Conservation (phyloP, 106 monocot species). For the Apostasia ramifera region DNA sequence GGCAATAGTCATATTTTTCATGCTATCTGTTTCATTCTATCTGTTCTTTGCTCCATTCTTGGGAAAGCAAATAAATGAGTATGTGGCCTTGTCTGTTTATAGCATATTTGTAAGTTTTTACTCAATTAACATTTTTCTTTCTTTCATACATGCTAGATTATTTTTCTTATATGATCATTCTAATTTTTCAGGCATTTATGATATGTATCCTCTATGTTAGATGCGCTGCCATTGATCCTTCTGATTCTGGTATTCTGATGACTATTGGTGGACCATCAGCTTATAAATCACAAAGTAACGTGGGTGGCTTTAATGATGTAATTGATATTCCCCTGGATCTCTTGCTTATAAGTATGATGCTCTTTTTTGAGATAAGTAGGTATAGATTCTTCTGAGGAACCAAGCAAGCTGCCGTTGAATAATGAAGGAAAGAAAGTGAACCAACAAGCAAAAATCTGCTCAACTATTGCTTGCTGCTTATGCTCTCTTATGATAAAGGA, state of each 20-base stretch:
- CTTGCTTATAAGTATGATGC: background rate
- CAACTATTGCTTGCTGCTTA: slow-evolving; percentile 16
- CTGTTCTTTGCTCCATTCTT: slow-evolving; percentile 77
- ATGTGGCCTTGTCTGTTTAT: slow-evolving; percentile 47
- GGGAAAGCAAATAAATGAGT: slow-evolving; percentile 44
- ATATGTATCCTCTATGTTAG: slow-evolving; percentile 68
- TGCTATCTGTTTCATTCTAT: slow-evolving; percentile 65
- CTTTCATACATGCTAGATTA: background rate
- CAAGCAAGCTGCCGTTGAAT: slow-evolving; percentile 16
- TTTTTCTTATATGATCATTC: background rate
- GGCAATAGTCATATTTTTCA: slow-evolving; percentile 67
- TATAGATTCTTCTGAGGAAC: slow-evolving; percentile 16
- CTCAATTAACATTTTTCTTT: background rate
- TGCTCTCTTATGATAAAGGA: slow-evolving; percentile 50
- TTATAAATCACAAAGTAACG: slow-evolving; percentile 21
- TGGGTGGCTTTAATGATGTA: background rate
- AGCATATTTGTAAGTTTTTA: slow-evolving; percentile 42
- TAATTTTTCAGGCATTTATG: slow-evolving; percentile 41
- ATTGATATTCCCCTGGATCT: background rate
- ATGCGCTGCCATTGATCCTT: slow-evolving; percentile 76
- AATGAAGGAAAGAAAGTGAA: slow-evolving; percentile 9
- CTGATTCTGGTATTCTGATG: slow-evolving; percentile 57
- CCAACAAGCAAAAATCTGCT: slow-evolving; percentile 13
- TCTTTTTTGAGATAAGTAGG: slow-evolving; percentile 18
- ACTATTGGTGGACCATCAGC: slow-evolving; percentile 12